Evolutionary conservation across 192 early-diverging fungal genomes (phyloP), one percentile per base, ranked within the genome.

Genomic region (Umbelopsis sp.): DNA sequence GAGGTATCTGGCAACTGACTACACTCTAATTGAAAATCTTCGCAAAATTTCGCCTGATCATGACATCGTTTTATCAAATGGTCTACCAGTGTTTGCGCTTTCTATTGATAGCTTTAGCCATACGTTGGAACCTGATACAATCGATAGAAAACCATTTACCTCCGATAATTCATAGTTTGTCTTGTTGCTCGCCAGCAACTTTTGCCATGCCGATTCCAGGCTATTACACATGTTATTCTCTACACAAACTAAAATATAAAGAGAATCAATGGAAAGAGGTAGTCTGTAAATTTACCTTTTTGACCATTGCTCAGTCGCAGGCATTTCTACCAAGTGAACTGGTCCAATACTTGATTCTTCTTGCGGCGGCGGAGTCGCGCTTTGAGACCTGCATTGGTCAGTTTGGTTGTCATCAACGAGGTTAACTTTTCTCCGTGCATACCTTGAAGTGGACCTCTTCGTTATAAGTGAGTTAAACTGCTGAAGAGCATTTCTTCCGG

Each of bases 381-480:
- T 62, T 62, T 62, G 56, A 34, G 56, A 34, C 56, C 56, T 62
- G 11, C 20, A 62, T 32, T 17, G 26, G 29, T 62, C 56, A 62
- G 56, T 17, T 62, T 29, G 24, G 5, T 26, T 10, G 29, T 2
- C 31, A 0, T 1, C 29, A 34, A 34, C 6, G 11, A 34, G 54
- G 12, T 29, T 36, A 12, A 2, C 25, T 0, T 20, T 34, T 7
- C 8, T 3, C 12, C 12, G 26, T 20, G 34, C 12, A 2, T 62
- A 62, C 56, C 56, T 62, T 29, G 56, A 62, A 12, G 56, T 29
- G 34, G 47, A 49, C 20, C 31, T 22, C 12, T 62, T 62, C 56
- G 11, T 62, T 62, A 62, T 62, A 29, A 62, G 26, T 8, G 56
- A 62, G 56, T 62, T 62, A 14, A 62, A 62, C 17, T 62, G 29